Conservation (phyloP, 2,329 filamentous ascomycete species). For the Trichophyton equinum region DNA sequence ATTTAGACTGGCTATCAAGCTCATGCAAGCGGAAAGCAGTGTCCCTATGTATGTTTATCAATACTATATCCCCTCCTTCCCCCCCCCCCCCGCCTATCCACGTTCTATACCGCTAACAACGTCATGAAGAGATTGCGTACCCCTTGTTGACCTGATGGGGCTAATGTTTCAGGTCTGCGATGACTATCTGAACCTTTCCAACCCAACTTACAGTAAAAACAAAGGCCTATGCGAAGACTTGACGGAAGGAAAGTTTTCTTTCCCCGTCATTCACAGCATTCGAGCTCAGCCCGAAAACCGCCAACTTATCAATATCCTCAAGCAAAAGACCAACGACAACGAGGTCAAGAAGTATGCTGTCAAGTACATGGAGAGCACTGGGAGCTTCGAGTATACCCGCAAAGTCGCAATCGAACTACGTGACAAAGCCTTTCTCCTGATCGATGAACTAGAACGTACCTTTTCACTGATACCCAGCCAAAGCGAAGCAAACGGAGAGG, state of each 20-base stretch:
- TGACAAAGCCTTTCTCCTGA: conserved; percentile 1
- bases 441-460: conserved; percentile 3
- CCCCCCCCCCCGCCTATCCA: conserved; percentile 5
- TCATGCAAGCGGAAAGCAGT: conserved; percentile 24
- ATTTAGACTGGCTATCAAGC: conserved; percentile 25
- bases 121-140: conserved; percentile 18
- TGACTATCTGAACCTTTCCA: conserved; percentile 73
- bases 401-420: conserved; percentile 50
- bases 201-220: conserved; percentile 56
- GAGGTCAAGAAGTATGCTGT: conserved; percentile 83
- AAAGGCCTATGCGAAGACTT: conserved; percentile 59
- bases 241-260: conserved; percentile 21
- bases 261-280: conserved; percentile 18
- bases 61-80: background rate
- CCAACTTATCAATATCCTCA: conserved; percentile 76
- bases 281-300: conserved; percentile 43
- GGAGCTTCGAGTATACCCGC: conserved; percentile 76
- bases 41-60: conserved; percentile 4
- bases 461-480: background rate
- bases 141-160: conserved; percentile 50
- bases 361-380: conserved; percentile 74
- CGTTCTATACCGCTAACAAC: conserved; percentile 2
- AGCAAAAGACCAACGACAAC: conserved; percentile 68
- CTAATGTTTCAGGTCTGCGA: conserved; percentile 26
- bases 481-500: background rate